A percentile compares a stretch with the other conserved stretches of the same genome.
Evolutionary conservation across 768 basidiomycete genomes (phyloP).

Genomic region (Mrakia blollopis): DNA sequence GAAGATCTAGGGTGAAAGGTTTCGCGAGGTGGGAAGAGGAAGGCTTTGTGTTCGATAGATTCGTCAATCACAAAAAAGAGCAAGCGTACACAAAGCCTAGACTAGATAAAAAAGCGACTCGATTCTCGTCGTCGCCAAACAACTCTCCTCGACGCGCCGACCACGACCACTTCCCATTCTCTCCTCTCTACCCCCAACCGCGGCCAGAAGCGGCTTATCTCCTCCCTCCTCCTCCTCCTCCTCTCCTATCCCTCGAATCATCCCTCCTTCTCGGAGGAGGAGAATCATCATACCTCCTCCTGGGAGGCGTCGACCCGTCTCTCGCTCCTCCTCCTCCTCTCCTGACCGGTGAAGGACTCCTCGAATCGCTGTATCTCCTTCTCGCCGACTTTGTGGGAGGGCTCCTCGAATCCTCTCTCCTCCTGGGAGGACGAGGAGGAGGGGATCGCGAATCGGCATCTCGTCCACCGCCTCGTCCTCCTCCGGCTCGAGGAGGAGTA

Average conservation of each 20-base stretch:
- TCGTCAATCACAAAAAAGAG: too few species aligned
- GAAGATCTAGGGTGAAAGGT: too few species aligned
- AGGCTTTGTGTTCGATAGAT: too few species aligned
- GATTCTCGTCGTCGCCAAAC: neutral
- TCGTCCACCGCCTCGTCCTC: neutral
- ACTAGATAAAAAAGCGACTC: too few species aligned
- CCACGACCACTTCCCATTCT: neutral
- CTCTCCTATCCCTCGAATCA: conserved; percentile 19
- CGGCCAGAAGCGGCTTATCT: neutral
- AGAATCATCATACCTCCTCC: conserved; percentile 12
- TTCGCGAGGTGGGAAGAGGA: too few species aligned
- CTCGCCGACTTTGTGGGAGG: conserved; percentile 35
- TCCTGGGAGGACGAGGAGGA: conserved; percentile 28
- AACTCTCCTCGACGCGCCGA: neutral
- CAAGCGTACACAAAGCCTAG: too few species aligned
- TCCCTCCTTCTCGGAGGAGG: conserved; percentile 15
- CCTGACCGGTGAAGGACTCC: neutral
- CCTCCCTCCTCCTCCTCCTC: conserved; percentile 3
- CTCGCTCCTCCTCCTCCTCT: neutral
- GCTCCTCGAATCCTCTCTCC: conserved; percentile 25
- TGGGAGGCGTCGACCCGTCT: conserved; percentile 10
- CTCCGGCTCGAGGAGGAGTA: conserved; percentile 11
- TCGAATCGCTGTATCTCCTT: conserved; percentile 4
- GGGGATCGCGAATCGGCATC: conserved; percentile 22
- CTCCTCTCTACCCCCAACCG: neutral